Evolutionary conservation across 2,329 filamentous ascomycete genomes (phyloP), one percentile per base, ranked within the genome.

Genomic region (Drechslera avenae): DNA sequence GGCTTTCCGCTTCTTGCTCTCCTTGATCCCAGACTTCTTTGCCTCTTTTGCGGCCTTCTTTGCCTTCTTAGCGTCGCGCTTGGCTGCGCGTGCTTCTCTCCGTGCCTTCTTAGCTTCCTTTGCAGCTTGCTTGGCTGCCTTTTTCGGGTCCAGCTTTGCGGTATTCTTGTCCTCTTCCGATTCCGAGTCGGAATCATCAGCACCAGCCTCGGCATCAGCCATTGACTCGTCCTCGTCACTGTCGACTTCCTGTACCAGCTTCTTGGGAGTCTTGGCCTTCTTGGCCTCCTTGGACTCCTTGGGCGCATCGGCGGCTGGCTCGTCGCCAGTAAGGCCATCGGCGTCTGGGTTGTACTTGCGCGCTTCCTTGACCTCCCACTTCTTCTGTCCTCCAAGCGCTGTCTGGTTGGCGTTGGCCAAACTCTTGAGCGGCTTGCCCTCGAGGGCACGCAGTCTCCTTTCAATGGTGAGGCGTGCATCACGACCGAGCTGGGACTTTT

Each of bases 321-420:
- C 87, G 64, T 90, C 84, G 39, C 84, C 85, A 53, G 81, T 81
- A 42, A 97, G 79, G 57, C 91, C 93, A 75, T 99, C 94, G 46
- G 91, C 94, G 71, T 97, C 92, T 40, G 85, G 83, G 75, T 97
- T 97, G 82, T 99, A 99, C 76, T 93, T 94, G 71, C 90, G 84
- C 9, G 89, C 89, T 75, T 97, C 91, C 78, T 95, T 96, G 68
- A 99, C 82, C 58, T 92, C 89, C 83, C 90, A 95, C 77, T 96
- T 96, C 65, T 86, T 85, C 21, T 57, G 51, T 21, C 56, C 50
- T 86, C 84, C 62, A 32, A 71, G 53, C 3, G 68, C 63, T 6
- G 65, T 68, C 35, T 59, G 47, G 46, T 78, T 77, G 30, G 81
- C 73, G 64, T 89, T 88, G 60, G 89, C 88, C 75, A 88, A 87